Evolutionary conservation across 2,329 filamentous ascomycete genomes (phyloP), one percentile per base, ranked within the genome.

Genomic region (Sordariomycetes sp.): DNA sequence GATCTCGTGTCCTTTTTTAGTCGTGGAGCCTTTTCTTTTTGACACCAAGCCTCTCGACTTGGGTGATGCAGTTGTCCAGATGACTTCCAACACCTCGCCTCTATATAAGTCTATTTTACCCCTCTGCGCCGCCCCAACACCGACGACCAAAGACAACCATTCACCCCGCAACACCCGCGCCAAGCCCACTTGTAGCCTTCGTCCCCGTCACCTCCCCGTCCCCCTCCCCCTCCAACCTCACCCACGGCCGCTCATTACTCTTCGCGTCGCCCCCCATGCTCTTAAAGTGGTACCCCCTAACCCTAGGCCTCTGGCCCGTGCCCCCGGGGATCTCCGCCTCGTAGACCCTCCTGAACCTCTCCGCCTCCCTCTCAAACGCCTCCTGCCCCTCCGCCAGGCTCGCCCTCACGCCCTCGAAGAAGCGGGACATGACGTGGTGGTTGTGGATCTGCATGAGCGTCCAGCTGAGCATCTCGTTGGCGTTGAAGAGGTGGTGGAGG

Each of bases 381-480:
- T 73, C 70, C 0, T 72, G 65, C 24, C 86, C 79, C 2, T 74
- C 63, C 2, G 61, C 68, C 17, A 97, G 85, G 57, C 82, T 83
- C 1, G 70, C 66, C 22, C 92, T 82, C 7, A 96, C 75, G 0
- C 76, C 79, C 0, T 74, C 69, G 68, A 97, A 96, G 73, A 97
- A 96, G 0, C 72, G 65, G 52, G 81, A 78, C 56, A 95, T 70
- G 8, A 87, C 72, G 60, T 84, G 78, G 67, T 95, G 85, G 68
- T 99, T 99, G 72, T 99, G 94, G 3, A 96, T 79, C 68, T 97
- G 92, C 8, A 99, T 76, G 8, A 99, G 77, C 0, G 86, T 88
- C 94, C 94, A 99, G 25, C 87, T 92, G 4, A 96, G 82, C 94
- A 99, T 97, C 70, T 99, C 94, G 66, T 91, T 95, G 0, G 94